A percentile compares a stretch with the other conserved stretches of the same genome.
phyloP scores from a whole-genome alignment of 495 filamentous ascomycete species.

The Thermochaetoides thermophila region DNA sequence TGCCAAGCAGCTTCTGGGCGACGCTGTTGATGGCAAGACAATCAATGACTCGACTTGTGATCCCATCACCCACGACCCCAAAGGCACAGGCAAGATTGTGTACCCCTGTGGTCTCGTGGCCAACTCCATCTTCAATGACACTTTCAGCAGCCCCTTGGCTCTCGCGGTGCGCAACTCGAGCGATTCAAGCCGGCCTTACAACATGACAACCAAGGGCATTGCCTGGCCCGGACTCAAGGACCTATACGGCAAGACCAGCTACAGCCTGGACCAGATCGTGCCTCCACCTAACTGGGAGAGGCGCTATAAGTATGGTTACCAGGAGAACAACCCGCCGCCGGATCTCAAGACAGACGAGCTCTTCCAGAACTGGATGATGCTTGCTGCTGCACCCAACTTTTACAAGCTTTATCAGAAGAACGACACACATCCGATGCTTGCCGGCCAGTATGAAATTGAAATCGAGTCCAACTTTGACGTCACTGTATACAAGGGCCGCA shows the following conservation, averaged over 20 bases:
- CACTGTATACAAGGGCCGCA: conserved; percentile 74
- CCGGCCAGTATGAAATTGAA: conserved; percentile 48
- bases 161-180: conserved; percentile 25
- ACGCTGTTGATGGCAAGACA: conserved; percentile 40
- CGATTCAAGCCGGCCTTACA: conserved; percentile 34
- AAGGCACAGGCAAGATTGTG: conserved; percentile 46
- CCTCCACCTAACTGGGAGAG: conserved; percentile 77
- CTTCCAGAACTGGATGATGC: conserved; percentile 98
- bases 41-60: conserved; percentile 59
- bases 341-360: conserved; percentile 56
- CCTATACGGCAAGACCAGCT: conserved; percentile 55
- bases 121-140: conserved; percentile 95
- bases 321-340: conserved; percentile 43
- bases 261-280: conserved; percentile 42
- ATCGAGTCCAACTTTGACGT: conserved; percentile 58
- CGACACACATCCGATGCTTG: conserved; percentile 48
- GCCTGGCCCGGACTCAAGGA: conserved; percentile 73
- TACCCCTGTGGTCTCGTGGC: conserved; percentile 95
- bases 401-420: conserved; percentile 81
- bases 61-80: conserved; percentile 45
- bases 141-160: conserved; percentile 48
- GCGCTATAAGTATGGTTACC: conserved; percentile 52
- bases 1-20: conserved; percentile 65
- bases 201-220: conserved; percentile 62
- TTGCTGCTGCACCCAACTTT: conserved; percentile 88